Conservation (phyloP, 441 rosid genomes). For the Eruca vesicaria region DNA sequence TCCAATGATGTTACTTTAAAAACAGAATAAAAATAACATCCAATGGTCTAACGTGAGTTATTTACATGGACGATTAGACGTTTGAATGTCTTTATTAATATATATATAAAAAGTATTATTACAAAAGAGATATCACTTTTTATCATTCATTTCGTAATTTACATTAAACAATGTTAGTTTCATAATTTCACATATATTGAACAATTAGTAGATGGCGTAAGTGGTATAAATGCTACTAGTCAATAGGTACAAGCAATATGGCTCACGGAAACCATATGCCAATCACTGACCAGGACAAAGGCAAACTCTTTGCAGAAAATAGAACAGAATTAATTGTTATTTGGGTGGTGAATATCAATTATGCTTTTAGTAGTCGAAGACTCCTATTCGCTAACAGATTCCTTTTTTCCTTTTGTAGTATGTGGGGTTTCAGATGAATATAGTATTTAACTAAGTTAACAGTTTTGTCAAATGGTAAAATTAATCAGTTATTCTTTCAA, state of each 20-base stretch:
- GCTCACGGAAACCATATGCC: neutral
- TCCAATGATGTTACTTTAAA: no score
- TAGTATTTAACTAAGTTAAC: neutral
- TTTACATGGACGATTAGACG: neutral
- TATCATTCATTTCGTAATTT: neutral
- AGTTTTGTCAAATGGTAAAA: neutral
- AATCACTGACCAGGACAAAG: slow-evolving; percentile 15
- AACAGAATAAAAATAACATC: no score
- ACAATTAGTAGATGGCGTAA: neutral
- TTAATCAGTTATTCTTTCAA: neutral
- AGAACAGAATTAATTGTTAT: neutral
- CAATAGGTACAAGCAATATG: neutral
- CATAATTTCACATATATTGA: neutral
- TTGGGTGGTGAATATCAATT: slow-evolving; percentile 2
- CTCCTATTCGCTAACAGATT: neutral
- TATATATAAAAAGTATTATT: neutral
- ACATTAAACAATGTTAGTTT: neutral
- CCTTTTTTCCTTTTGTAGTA: neutral
- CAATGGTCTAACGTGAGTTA: no score
- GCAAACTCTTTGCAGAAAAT: neutral
- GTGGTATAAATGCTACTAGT: neutral
- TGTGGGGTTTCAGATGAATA: slow-evolving; percentile 2
- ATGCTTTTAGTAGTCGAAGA: slow-evolving; percentile 6
- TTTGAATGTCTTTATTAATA: neutral
- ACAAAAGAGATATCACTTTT: neutral